Evolutionary conservation across 1,284 basidiomycete genomes (phyloP), one percentile per base, ranked within the genome.

Genomic region (Schizophyllum amplum): DNA sequence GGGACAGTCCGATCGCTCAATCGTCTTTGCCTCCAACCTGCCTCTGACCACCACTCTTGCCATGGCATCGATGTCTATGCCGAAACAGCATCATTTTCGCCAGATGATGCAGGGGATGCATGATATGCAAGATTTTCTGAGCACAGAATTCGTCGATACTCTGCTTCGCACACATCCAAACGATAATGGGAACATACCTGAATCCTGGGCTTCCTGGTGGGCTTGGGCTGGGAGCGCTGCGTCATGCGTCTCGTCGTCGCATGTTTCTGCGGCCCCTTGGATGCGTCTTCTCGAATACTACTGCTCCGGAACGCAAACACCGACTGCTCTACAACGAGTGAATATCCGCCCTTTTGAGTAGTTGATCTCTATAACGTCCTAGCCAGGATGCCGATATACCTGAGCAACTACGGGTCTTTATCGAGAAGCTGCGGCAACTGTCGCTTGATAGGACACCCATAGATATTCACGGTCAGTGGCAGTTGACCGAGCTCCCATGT

Each of bases 161-260:
- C 59, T 65, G 11, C 55, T 65, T 11, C 51, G 47, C n/a, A 60
- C 60, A 20, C 64, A 65, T 51, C 64, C 64, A 24, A 65, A 65
- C 52, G 62, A 65, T 33, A n/a, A 60, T 13, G 59, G 52, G 6
- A 42, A 22, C 17, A 42, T 42, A 42, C 7, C 33, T 9, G 33
- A 42, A 9, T 9, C 33, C 11, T 42, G 33, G 33, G 2, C 33
- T 17, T 42, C 7, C 17, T 42, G 33, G 33, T 42, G 33, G 33
- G 33, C 33, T 3, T 42, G 33, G 33, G 33, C 33, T 9, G 33
- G 2, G 17, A 42, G 33, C 33, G 33, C n/a, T n/a, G n/a, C n/a
- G n/a, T n/a, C n/a, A n/a, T n/a, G n/a, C n/a, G n/a, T n/a, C n/a
- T n/a, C n/a, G n/a, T n/a, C n/a, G n/a, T n/a, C n/a, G n/a, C n/a